phyloP scores from a whole-genome alignment of 2,329 filamentous ascomycete genomes.

The Xylariaceae sp. region DNA sequence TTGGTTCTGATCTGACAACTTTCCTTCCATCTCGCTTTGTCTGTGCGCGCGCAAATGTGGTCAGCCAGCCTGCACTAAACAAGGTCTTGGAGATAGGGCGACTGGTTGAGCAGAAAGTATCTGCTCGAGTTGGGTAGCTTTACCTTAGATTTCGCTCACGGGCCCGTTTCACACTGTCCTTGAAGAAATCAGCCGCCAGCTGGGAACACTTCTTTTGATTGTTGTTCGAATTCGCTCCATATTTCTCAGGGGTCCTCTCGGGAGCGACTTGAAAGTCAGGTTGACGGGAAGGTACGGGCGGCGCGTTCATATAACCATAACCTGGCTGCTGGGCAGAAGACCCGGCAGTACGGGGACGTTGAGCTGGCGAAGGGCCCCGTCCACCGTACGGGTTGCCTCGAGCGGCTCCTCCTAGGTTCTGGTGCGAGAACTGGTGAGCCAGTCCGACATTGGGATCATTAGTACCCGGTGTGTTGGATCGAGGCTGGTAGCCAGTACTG shows the following conservation, averaged over 20 bases:
- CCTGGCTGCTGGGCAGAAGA: slow-evolving; percentile 57
- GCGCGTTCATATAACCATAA: slow-evolving; percentile 63
- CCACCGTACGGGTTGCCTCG: slow-evolving; percentile 66
- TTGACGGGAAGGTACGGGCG: slow-evolving; percentile 59
- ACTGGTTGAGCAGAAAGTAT: too few relatives aligned
- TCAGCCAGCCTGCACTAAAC: slow-evolving; percentile 13
- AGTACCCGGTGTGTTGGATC: slow-evolving; percentile 55
- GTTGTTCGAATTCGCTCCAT: slow-evolving; percentile 59
- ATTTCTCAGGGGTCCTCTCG: slow-evolving; percentile 82
- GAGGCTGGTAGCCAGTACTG: slow-evolving; percentile 40
- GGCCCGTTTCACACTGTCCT: slow-evolving; percentile 94
- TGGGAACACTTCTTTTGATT: slow-evolving; percentile 68
- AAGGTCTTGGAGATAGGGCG: too few relatives aligned
- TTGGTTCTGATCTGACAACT: slow-evolving; percentile 72
- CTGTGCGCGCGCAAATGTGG: slow-evolving; percentile 40
- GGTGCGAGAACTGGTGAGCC: slow-evolving; percentile 93
- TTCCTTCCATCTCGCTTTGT: slow-evolving; percentile 86
- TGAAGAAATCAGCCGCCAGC: slow-evolving; percentile 87
- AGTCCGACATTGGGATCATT: slow-evolving; percentile 88
- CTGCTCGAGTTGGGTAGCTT: neutral
- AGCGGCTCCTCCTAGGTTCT: slow-evolving; percentile 76
- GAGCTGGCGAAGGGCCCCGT: slow-evolving; percentile 63
- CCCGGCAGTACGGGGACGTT: slow-evolving; percentile 81
- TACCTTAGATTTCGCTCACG: slow-evolving; percentile 92
- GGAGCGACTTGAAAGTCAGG: slow-evolving; percentile 75